Base-by-base conservation (phyloP, 441 rosid genomes). In the Aleurites moluccanus region DNA sequence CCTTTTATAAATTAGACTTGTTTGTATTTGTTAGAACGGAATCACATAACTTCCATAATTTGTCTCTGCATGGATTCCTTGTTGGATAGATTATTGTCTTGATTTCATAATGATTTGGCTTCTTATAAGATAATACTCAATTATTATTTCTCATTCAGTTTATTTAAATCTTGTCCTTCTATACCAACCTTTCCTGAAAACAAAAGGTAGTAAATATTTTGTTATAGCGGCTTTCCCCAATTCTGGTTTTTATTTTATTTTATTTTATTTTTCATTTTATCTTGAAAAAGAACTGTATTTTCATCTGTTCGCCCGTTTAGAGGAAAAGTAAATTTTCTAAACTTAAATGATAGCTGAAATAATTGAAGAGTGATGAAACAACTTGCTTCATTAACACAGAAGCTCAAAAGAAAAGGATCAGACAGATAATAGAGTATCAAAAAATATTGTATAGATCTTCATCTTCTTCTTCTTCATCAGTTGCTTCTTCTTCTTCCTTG, bases 291-390 rank as follows among this genome's bases (percentile, higher is more conserved):
- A 28, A 62, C 65, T 7, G 16, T 15, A 28, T 33, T 18, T 62
- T 62, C 33, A 15, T 66, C 38, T 44, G 13, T 44, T 66, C 55
- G 42, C 3, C 23, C n/a, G 0, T 38, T 53, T 6, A 4, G 60
- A 6, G 11, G n/a, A 21, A 20, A 20, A 20, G 9, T 5, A 10
- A 45, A 16, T 45, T 45, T 45, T 1, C 13, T 30, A 47, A 61
- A 50, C 2, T 18, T 83, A 63, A 74, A 75, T 63, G 83, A 72
- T 66, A 74, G 66, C 86, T 10, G 88, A 86, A 74, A 86, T 82
- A 64, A 75, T 75, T 1, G 82, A 82, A 69, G 84, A 78, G 70
- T 6, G 76, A 71, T 40, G 75, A 61, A 9, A 25, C 8, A 15
- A 16, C 6, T 72, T 42, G 67, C 28, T 45, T 4, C 67, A 60